Conservation (phyloP, 805 yeast species). For the Kodamaea kakaduensis region DNA sequence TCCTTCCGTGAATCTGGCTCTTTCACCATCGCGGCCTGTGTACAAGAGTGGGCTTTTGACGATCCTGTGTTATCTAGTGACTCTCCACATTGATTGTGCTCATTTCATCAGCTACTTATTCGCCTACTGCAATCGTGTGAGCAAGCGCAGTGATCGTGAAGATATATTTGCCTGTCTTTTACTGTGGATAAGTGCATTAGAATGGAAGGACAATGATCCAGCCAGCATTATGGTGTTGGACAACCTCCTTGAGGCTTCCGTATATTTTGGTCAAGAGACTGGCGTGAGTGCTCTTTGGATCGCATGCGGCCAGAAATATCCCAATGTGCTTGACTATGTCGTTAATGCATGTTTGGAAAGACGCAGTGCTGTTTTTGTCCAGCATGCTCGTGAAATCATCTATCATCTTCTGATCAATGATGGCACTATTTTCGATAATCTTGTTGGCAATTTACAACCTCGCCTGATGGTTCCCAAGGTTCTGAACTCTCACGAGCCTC, state of each 20-base stretch:
- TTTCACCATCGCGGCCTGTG: neutral
- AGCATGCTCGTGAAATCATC: conserved; percentile 74
- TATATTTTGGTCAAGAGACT: conserved; percentile 67
- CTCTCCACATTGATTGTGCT: neutral
- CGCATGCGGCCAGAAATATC: conserved; percentile 69
- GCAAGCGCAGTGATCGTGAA: conserved; percentile 48
- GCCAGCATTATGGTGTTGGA: conserved; percentile 63
- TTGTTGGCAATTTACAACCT: conserved; percentile 73
- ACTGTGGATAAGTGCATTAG: conserved; percentile 91
- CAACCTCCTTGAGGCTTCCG: conserved; percentile 81
- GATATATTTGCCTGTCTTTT: conserved; percentile 76
- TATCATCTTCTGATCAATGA: conserved; percentile 65
- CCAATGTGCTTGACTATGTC: conserved; percentile 67
- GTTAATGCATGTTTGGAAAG: conserved; percentile 63
- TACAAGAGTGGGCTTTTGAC: neutral
- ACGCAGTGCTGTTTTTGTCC: conserved; percentile 70
- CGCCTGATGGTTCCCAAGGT: conserved; percentile 83
- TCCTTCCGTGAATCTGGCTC: neutral
- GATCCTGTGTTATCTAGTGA: conserved; percentile 4
- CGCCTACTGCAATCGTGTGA: conserved; percentile 56
- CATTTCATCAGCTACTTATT: conserved; percentile 61
- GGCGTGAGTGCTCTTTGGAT: conserved; percentile 96
- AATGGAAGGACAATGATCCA: conserved; percentile 28
- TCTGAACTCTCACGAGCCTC: conserved; percentile 14
- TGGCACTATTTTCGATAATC: conserved; percentile 49